Evolutionary conservation across 176 grass and related monocot genomes (phyloP).

Genomic region (Poa pratensis): DNA sequence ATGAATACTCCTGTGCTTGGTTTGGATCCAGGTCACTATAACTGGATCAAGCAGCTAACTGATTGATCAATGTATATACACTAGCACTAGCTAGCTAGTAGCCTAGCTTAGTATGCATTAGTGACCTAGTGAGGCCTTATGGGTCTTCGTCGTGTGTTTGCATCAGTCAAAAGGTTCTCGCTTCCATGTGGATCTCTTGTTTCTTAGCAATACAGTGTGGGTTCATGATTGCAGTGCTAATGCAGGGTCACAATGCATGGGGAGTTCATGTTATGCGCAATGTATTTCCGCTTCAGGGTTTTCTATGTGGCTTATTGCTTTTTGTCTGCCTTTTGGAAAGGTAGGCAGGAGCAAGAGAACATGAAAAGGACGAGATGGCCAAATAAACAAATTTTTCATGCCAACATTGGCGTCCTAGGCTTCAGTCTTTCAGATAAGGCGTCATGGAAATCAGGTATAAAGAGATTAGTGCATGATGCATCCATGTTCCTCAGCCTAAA

Average conservation of each 20-base stretch:
- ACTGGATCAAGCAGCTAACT: slow-evolving; percentile 7
- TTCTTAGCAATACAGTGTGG: neutral
- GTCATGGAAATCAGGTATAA: slow-evolving; percentile 25
- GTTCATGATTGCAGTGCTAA: neutral
- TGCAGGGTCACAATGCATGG: neutral
- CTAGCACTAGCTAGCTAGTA: neutral
- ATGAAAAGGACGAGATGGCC: neutral
- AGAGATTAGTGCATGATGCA: slow-evolving; percentile 35
- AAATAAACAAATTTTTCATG: neutral
- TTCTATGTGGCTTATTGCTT: neutral
- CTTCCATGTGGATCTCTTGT: slow-evolving; percentile 30
- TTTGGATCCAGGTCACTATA: slow-evolving; percentile 15
- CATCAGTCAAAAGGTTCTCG: slow-evolving; percentile 33
- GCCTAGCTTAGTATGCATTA: neutral
- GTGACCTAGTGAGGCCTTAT: neutral
- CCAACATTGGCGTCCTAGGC: neutral
- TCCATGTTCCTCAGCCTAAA: slow-evolving; percentile 43
- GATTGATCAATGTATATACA: neutral
- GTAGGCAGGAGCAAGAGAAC: neutral
- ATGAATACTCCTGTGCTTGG: neutral
- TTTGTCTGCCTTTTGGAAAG: slow-evolving; percentile 38
- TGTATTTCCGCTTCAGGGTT: neutral
- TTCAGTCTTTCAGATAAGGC: slow-evolving; percentile 25
- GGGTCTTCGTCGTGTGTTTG: neutral
- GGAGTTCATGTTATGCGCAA: neutral